Base-by-base conservation (phyloP, 208 protist species). In the Trichomonas vaginalis region DNA sequence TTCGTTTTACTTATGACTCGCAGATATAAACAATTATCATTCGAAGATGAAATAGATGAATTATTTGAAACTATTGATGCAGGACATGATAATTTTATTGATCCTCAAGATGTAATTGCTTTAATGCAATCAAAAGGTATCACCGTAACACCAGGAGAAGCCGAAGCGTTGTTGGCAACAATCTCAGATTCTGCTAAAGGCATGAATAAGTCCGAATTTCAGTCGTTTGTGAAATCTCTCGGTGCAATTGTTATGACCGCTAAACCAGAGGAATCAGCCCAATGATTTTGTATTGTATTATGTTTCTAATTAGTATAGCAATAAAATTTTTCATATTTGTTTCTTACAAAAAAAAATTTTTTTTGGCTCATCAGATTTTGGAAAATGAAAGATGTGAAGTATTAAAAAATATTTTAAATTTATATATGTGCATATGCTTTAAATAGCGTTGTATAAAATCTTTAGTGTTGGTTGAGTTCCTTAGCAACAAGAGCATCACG, bases 1-100 rank as follows among this genome's bases (percentile, higher is more conserved):
- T 92, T 92, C 39, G 86, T 92, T 14, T 42, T 92, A 48, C 45
- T 92, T 48, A 92, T 92, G 86, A 92, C 86, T 51, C 40, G 86
- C 23, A 92, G 46, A 92, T 92, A 92, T 51, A 92, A 92, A 15
- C 86, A 92, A 51, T 45, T 92, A 35, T 51, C 86, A 15, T 56
- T 51, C 15, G 86, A 92, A 48, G 86, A 92, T 10, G 86, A 92
- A 92, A 92, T 92, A 21, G 45, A 92, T 9, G 42, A 42, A 56
- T 17, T 51, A 48, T 92, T 92, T 39, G 14, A 92, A 14, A 6
- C 86, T 51, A 21, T 92, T 9, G 86, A 92, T 51, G 6, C 15
- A 1, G 46, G 46, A 10, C 14, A 48, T 39, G 45, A 92, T 51
- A 48, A 42, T 39, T 35, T 92, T 47, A 42, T 92, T 39, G 86